Evolutionary conservation across 352 stramenopile species (phyloP).

Genomic region (Nothophytophthora sp.): DNA sequence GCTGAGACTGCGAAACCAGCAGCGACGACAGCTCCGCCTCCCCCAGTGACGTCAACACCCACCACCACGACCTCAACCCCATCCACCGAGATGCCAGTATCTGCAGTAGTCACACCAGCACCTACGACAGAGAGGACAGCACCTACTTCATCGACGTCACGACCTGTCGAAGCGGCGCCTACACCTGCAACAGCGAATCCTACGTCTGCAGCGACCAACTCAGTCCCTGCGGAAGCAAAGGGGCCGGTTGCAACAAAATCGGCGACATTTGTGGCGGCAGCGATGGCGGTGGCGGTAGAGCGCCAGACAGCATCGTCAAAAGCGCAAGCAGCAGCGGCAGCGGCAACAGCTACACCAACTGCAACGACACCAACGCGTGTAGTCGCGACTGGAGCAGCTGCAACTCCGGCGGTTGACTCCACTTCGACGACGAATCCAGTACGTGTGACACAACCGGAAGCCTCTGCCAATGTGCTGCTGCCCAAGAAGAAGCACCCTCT

Average conservation of each 20-base stretch:
- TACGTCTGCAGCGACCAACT: neutral
- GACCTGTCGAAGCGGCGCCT: neutral
- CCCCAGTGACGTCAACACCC: neutral
- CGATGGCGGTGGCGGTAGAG: too few relatives aligned
- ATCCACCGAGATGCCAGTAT: neutral
- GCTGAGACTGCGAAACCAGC: neutral
- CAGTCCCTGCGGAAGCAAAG: neutral
- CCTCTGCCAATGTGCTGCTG: slow-evolving; percentile 14
- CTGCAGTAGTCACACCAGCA: neutral
- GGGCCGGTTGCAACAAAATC: neutral
- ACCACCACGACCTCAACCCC: neutral
- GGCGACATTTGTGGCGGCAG: neutral
- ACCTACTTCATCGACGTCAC: neutral
- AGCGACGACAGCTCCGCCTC: neutral
- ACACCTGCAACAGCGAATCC: neutral
- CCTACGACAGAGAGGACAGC: too few relatives aligned
- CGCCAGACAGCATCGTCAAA: too few relatives aligned
- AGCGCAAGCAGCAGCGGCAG: neutral
- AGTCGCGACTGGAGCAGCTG: neutral
- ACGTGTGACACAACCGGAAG: slow-evolving; percentile 6
- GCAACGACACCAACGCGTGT: neutral
- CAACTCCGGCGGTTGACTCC: neutral
- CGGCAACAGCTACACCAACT: neutral
- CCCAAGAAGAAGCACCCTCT: slow-evolving; percentile 29
- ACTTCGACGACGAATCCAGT: neutral